Base-by-base conservation (phyloP, 139 green algal species). In the Tetratostichococcus sp. region DNA sequence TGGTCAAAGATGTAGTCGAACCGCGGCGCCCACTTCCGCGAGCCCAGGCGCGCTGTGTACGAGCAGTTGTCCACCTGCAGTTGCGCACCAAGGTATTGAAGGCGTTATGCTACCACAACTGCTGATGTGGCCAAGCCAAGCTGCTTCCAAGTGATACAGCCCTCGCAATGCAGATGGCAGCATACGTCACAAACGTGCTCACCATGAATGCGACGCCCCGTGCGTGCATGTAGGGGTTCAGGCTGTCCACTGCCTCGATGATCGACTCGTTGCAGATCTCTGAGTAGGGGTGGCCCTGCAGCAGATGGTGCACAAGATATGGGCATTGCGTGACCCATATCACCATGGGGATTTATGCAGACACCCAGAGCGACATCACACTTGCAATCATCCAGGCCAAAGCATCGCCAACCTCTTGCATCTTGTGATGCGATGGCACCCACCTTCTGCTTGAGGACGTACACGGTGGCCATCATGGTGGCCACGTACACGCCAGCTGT, bases 181-280 rank as follows among this genome's bases (percentile, higher is more conserved):
- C n/a, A n/a, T n/a, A n/a, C n/a, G n/a, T n/a, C n/a, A n/a, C n/a
- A n/a, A n/a, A n/a, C n/a, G n/a, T n/a, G n/a, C 50, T 5, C 50
- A 62, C 95, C 96, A 99, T 99, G 92, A 98, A 99, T 26, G 96
- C 95, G 5, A 99, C 96, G 65, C 96, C 96, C 43, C 93, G 85
- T 0, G 96, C 96, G 80, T 99, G 96, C 96, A 99, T 99, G 93
- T 98, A 99, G 42, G 96, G 96, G 88, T 99, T 99, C 43, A 99
- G 85, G 23, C 89, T 97, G 86, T 99, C 96, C 39, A 98, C 94
- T 26, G 96, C 95, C 89, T 98, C 94, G 70, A 98, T 98, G 85
- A 98, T 93, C 65, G 87, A 94, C 93, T 99, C 96, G 84, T 99
- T 99, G 93, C 96, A 99, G 82, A 99, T 98, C 89, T 99, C 96